These are phyloP conservation scores for Ogataea populi-albae DNA, from an alignment of 805 yeast genomes.

Conservation along the genomic window DNA sequence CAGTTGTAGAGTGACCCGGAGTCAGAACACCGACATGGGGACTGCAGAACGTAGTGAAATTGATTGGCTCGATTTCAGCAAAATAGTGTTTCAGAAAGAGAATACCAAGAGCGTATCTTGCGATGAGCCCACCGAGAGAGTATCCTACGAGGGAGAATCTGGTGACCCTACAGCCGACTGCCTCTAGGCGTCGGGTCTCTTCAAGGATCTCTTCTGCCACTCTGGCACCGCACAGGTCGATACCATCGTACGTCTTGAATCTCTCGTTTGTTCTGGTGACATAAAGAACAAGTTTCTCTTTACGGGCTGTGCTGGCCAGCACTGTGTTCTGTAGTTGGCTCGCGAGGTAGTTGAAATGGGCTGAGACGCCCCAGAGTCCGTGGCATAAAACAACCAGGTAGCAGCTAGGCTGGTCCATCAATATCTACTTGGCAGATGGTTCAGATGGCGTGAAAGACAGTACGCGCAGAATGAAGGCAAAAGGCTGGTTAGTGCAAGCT, in stretches of 20 bases:
- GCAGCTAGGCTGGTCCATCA: conserved; percentile 25
- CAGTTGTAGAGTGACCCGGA: conserved; percentile 51
- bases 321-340: conserved; percentile 39
- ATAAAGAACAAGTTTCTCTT: conserved; percentile 39
- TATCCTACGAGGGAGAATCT: conserved; percentile 80
- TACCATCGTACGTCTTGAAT: conserved; percentile 80
- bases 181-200: conserved; percentile 30
- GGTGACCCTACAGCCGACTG: conserved; percentile 41
- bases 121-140: conserved; percentile 83
- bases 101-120: conserved; percentile 79
- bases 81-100: conserved; percentile 52
- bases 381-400: conserved; percentile 60
- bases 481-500: too few species aligned
- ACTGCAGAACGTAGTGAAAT: conserved; percentile 61
- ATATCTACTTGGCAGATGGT: too few species aligned
- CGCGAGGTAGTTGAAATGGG: conserved; percentile 63
- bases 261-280: conserved; percentile 63
- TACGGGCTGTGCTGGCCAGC: conserved; percentile 20
- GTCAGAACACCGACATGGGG: conserved; percentile 69
- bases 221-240: conserved; percentile 78
- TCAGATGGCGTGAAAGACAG: too few species aligned
- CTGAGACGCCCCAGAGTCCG: conserved; percentile 73
- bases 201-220: conserved; percentile 63
- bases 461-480: too few species aligned
- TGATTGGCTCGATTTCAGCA: conserved; percentile 52